These are phyloP conservation scores for Blastocystis sp. DNA, from an alignment of 352 stramenopile species.

Conservation along the genomic window DNA sequence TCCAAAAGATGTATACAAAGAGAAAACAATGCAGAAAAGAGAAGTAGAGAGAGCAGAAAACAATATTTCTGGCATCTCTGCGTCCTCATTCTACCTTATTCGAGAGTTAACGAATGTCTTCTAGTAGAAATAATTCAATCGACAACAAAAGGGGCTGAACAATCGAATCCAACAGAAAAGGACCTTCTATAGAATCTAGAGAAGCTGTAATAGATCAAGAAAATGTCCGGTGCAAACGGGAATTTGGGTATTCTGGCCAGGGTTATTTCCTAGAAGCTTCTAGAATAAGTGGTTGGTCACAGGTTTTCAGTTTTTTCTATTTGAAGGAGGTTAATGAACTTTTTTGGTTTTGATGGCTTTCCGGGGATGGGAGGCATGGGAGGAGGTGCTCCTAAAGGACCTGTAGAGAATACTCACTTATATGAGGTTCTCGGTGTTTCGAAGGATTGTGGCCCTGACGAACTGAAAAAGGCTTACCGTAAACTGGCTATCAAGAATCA, in stretches of 20 bases:
- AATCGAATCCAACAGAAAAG: no score
- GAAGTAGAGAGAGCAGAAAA: neutral
- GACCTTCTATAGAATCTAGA: no score
- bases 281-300: neutral
- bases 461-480: slow-evolving; percentile 82
- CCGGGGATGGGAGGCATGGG: slow-evolving; percentile 56
- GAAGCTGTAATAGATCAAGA: no score
- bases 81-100: no score
- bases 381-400: neutral
- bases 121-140: no score
- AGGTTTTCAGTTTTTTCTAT: neutral
- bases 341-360: slow-evolving; percentile 58
- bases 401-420: slow-evolving; percentile 76
- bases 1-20: neutral
- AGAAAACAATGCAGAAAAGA: neutral
- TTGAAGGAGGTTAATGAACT: slow-evolving; percentile 10
- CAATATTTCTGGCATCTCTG: no score
- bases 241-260: neutral
- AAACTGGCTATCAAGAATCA: slow-evolving; percentile 86
- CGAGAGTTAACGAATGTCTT: no score
- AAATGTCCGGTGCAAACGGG: neutral
- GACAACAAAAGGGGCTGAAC: no score
- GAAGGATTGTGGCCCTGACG: slow-evolving; percentile 74
- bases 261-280: neutral
- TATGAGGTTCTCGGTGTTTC: slow-evolving; percentile 78